A percentile compares a stretch with the other conserved stretches of the same genome.
Evolutionary conservation across 2,329 filamentous ascomycete genomes (phyloP).

Genomic region (Pseudonectria foliicola): DNA sequence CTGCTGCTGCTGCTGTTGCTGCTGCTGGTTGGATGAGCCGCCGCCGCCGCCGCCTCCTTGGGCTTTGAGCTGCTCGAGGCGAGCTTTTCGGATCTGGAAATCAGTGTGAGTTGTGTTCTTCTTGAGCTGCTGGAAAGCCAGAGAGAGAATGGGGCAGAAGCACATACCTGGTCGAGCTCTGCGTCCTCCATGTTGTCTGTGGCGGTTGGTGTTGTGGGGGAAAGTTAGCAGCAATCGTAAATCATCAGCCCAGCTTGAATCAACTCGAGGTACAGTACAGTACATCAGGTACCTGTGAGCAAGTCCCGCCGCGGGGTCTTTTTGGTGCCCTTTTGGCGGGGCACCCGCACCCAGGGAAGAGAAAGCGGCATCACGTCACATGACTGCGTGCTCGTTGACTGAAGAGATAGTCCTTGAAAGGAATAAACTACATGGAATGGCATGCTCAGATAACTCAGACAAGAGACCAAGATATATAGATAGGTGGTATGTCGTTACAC

Average conservation of each 20-base stretch:
- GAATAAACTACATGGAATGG: too few relatives aligned
- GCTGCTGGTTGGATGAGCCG: slow-evolving; percentile 34
- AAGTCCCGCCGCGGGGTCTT: background rate
- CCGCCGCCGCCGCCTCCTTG: slow-evolving; percentile 46
- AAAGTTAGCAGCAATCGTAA: slow-evolving; percentile 5
- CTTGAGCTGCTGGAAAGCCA: too few relatives aligned
- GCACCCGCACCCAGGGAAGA: too few relatives aligned
- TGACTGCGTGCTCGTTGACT: too few relatives aligned
- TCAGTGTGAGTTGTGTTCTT: slow-evolving; percentile 2
- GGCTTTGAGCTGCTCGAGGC: slow-evolving; percentile 86
- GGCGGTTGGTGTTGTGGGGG: slow-evolving; percentile 3
- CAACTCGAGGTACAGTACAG: too few relatives aligned
- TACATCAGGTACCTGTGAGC: too few relatives aligned
- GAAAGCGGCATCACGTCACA: background rate
- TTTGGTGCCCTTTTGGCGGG: too few relatives aligned
- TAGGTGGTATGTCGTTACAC: too few relatives aligned
- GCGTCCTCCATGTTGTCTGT: slow-evolving; percentile 35
- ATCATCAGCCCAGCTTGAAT: slow-evolving; percentile 12
- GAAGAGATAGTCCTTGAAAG: too few relatives aligned
- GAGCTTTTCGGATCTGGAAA: slow-evolving; percentile 76
- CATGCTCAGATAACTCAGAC: too few relatives aligned
- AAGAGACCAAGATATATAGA: too few relatives aligned
- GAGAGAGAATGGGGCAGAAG: too few relatives aligned
- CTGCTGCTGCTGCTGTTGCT: slow-evolving; percentile 53
- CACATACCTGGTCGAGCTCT: slow-evolving; percentile 34